These are phyloP conservation scores for Pythium angustatum DNA, from an alignment of 352 stramenopile species.

Conservation along the genomic window DNA sequence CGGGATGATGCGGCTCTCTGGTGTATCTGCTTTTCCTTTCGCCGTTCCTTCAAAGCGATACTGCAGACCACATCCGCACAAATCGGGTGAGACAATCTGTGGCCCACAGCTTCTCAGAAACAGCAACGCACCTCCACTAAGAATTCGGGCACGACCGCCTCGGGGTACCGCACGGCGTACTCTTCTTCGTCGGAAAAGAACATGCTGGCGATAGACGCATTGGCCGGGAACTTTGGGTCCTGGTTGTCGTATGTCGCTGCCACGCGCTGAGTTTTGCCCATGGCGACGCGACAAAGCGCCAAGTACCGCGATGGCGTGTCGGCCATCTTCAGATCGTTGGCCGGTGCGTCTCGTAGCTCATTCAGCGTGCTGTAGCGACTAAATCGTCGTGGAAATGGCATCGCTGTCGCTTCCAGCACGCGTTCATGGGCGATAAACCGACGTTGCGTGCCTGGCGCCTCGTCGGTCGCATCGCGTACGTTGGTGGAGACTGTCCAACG, in stretches of 20 bases:
- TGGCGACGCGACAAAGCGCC: constrained; percentile 67
- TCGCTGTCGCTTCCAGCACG: constrained; percentile 7
- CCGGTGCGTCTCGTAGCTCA: constrained; percentile 17
- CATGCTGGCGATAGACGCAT: constrained; percentile 32
- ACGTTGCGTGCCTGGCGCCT: constrained; percentile 28
- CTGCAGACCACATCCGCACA: not conserved
- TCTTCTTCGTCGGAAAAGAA: constrained; percentile 44
- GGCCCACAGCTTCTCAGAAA: too few species aligned
- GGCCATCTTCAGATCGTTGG: not conserved
- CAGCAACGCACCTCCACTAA: constrained; percentile 44
- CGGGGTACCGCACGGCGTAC: constrained; percentile 60
- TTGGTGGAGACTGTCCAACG: too few species aligned
- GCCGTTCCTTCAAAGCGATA: not conserved
- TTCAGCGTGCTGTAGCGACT: constrained; percentile 78
- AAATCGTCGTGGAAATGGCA: constrained; percentile 63
- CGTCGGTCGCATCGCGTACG: not conserved
- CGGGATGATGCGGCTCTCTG: not conserved
- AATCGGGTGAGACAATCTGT: not conserved
- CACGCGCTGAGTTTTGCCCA: constrained; percentile 48
- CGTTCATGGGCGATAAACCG: constrained; percentile 12
- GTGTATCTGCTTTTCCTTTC: not conserved
- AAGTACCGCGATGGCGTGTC: constrained; percentile 39
- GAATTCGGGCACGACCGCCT: constrained; percentile 77
- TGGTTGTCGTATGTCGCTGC: constrained; percentile 4
- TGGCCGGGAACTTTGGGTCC: constrained; percentile 30